Percentiles rank a stretch among this genome's conserved stretches.
phyloP scores from a whole-genome alignment of 2,329 filamentous ascomycete genomes.

The Hymenoscyphus linearis region DNA sequence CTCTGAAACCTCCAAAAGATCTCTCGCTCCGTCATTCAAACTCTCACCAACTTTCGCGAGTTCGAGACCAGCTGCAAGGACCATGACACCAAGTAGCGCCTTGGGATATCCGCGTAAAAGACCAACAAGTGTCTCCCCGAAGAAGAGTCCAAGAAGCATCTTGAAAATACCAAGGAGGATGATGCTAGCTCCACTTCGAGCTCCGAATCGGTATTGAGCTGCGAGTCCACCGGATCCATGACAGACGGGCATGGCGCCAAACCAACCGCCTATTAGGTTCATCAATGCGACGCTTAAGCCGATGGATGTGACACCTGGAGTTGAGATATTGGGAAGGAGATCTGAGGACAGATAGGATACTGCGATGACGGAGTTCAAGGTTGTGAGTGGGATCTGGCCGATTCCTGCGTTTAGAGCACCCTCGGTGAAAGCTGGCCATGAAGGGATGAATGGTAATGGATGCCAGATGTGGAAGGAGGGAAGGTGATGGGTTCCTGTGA shows the following conservation, averaged over 20 bases:
- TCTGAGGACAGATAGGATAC: conserved; percentile 75
- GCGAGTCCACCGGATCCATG: conserved; percentile 89
- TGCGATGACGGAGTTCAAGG: conserved; percentile 87
- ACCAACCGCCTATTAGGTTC: conserved; percentile 84
- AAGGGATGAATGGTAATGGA: conserved; percentile 47
- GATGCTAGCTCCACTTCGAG: conserved; percentile 78
- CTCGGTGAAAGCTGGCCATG: conserved; percentile 38
- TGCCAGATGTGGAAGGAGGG: conserved; percentile 56
- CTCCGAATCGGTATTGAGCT: conserved; percentile 86
- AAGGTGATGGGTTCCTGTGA: conserved; percentile 36
- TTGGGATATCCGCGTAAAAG: conserved; percentile 70
- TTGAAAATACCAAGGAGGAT: conserved; percentile 75
- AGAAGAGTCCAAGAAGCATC: conserved; percentile 67
- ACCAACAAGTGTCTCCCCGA: conserved; percentile 67
- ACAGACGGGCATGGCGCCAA: conserved; percentile 91
- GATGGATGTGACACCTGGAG: conserved; percentile 69
- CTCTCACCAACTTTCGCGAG: conserved; percentile 79
- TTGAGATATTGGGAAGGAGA: conserved; percentile 62
- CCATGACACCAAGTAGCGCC: conserved; percentile 77
- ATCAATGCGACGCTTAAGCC: conserved; percentile 77
- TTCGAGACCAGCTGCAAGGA: conserved; percentile 83
- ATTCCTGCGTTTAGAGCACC: conserved; percentile 54
- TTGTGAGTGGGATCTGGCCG: conserved; percentile 84
- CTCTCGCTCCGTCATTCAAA: conserved; percentile 65
- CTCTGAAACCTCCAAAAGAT: conserved; percentile 51